Evolutionary conservation across 2,329 filamentous ascomycete genomes (phyloP), one percentile per base, ranked within the genome.

Genomic region (Alternaria ventricosa): DNA sequence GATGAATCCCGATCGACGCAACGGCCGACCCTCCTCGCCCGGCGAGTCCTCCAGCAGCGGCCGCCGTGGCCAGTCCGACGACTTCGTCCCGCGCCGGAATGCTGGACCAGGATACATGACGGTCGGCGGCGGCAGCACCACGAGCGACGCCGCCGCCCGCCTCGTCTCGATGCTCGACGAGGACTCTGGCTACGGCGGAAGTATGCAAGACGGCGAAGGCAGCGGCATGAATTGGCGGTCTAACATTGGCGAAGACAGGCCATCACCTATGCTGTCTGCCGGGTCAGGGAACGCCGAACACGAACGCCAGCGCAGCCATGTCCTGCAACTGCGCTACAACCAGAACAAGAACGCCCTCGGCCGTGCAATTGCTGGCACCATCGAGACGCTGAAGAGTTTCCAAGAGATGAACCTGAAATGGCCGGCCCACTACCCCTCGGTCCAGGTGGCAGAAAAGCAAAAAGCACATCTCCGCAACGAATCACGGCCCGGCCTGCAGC

Each of bases 301-400:
- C 68, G 90, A 93, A 75, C 87, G 87, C 73, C 87, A 78, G 88
- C 69, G 93, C 41, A 92, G 91, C 75, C 93, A 97, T 80, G 89
- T 97, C 53, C 91, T 97, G 76, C 96, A 98, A 82, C 87, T 98
- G 69, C 93, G 92, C 85, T 97, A 97, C 82, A 98, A 98, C 80
- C 89, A 93, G 74, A 97, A 98, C 79, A 90, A 94, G 63, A 92
- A 90, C 6, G 89, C 92, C 30, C 88, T 99, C n/a, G 93, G 89
- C 46, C 91, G 94, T 63, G 92, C 94, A 13, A 97, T 99, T 76
- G 92, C 90, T 75, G 89, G 90, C 71, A 95, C 94, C 9, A 88
- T 97, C 61, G 93, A 97, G 64, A 88, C 93, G 3, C 83, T 99
- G 68, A 90, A 91, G 78, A 89, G 88, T 63, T 86, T 99, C 61